Conservation (phyloP, 805 yeast genomes). For the Pichia californica region DNA sequence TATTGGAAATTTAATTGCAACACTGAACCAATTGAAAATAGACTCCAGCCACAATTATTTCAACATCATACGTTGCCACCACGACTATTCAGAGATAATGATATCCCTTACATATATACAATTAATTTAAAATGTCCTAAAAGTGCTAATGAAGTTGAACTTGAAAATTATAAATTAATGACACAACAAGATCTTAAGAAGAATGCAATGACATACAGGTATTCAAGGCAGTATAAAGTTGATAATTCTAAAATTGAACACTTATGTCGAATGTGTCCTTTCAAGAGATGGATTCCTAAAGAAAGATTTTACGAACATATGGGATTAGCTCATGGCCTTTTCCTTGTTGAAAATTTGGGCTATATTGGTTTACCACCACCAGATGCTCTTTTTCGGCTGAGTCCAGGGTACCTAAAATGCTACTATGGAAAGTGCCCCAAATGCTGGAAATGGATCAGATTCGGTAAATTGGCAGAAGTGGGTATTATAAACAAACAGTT, state of each 20-base stretch:
- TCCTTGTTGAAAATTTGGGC: neutral
- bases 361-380: constrained; percentile 18
- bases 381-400: constrained; percentile 11
- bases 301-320: constrained; percentile 15
- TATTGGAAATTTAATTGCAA: constrained; percentile 8
- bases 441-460: constrained; percentile 19
- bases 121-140: constrained; percentile 15
- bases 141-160: constrained; percentile 11
- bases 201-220: constrained; percentile 13
- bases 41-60: constrained; percentile 17
- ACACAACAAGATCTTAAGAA: constrained; percentile 1
- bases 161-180: constrained; percentile 6
- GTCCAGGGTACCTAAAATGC: constrained; percentile 15
- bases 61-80: constrained; percentile 12
- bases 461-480: constrained; percentile 15
- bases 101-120: neutral
- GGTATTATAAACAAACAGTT: neutral
- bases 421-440: constrained; percentile 21
- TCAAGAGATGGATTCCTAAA: constrained; percentile 17
- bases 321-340: constrained; percentile 22
- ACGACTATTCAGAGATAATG: neutral
- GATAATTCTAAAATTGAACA: neutral
- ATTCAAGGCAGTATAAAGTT: constrained; percentile 5
- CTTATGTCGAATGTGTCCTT: constrained; percentile 20
- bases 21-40: neutral